Evolutionary conservation across 192 early-diverging fungal genomes (phyloP), one percentile per base, ranked within the genome.

Genomic region (Dissophora ornata): DNA sequence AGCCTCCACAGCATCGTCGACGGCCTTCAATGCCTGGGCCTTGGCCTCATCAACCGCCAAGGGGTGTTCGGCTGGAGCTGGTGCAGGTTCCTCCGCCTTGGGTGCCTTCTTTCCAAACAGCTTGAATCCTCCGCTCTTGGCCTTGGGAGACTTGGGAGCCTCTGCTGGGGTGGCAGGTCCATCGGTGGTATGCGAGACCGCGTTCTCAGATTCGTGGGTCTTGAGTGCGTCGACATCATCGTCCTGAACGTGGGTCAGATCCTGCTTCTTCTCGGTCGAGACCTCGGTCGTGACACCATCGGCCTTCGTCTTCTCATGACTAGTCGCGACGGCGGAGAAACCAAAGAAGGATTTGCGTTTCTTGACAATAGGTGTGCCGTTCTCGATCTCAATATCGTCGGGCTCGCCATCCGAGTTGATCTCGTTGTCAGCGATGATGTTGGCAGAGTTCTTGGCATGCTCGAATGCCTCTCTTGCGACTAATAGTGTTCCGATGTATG

Each of bases 271-370:
- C 65, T 77, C 73, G 0, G 64, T 62, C 32, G 57, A 62, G 22
- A 77, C 63, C 40, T 77, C 73, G 8, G 45, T 77, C 2, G 73
- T 77, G 38, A 77, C 36, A 21, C 73, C 73, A 22, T 61, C 73
- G 3, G 49, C 73, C 59, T 77, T 77, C 16, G 47, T 77, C 64
- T 67, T 77, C 19, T 67, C 73, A 25, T 77, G 73, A 26, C 58
- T 62, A 5, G 73, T 77, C 18, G 57, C 65, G n/a, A 77, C 65
- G 19, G 73, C 73, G 4, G 64, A 62, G 59, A 77, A 77, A 11
- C 64, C 73, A 57, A 77, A 67, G 73, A 67, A 77, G 34, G 73
- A 67, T 46, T 77, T 77, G 63, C 73, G 73, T 38, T 77, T 77
- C 73, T 77, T 77, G 51, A 77, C 59, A 18, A 77, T 44, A 11